Percentiles rank a stretch among this genome's conserved stretches.
Conservation (phyloP, 2,329 filamentous ascomycete genomes). For the Domatiomyces catenatus region DNA sequence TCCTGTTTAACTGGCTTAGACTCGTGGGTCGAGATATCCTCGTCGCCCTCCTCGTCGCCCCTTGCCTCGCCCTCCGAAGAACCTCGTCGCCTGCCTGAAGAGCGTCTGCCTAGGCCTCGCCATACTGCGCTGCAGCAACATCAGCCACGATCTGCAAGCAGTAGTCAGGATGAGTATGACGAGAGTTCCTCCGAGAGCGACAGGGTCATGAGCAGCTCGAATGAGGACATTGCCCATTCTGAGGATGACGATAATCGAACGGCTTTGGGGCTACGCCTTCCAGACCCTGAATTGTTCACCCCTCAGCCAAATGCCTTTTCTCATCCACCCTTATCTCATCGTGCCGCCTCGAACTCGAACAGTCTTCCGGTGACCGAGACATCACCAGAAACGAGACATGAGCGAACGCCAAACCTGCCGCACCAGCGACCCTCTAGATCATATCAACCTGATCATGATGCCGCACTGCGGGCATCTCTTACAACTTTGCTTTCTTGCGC, state of each 20-base stretch:
- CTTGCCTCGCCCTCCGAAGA: conserved; percentile 58
- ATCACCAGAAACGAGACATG: conserved; percentile 18
- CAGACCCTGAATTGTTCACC: conserved; percentile 43
- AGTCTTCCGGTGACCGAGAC: conserved; percentile 20
- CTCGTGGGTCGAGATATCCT: conserved; percentile 91
- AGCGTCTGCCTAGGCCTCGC: conserved; percentile 45
- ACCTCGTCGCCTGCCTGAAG: conserved; percentile 56
- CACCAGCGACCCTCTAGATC: conserved; percentile 38
- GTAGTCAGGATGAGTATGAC: conserved; percentile 88
- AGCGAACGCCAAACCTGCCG: conserved; percentile 7
- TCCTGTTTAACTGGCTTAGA: conserved; percentile 44
- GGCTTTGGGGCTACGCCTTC: conserved; percentile 53
- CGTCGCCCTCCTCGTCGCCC: conserved; percentile 84
- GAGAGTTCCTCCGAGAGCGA: conserved; percentile 88
- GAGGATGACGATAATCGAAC: conserved; percentile 68
- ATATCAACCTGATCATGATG: conserved; percentile 79
- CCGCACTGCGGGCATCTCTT: conserved; percentile 78
- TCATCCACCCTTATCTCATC: conserved; percentile 51
- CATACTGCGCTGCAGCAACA: conserved; percentile 21
- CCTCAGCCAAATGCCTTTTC: conserved; percentile 89
- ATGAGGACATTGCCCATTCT: conserved; percentile 36
- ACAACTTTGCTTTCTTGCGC: conserved; percentile 91
- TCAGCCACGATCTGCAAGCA: conserved; percentile 36
- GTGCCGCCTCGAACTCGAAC: conserved; percentile 34
- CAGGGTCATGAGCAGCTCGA: conserved; percentile 48